Base-by-base conservation (phyloP, 768 basidiomycete genomes). In the Tulasnella sp. region DNA sequence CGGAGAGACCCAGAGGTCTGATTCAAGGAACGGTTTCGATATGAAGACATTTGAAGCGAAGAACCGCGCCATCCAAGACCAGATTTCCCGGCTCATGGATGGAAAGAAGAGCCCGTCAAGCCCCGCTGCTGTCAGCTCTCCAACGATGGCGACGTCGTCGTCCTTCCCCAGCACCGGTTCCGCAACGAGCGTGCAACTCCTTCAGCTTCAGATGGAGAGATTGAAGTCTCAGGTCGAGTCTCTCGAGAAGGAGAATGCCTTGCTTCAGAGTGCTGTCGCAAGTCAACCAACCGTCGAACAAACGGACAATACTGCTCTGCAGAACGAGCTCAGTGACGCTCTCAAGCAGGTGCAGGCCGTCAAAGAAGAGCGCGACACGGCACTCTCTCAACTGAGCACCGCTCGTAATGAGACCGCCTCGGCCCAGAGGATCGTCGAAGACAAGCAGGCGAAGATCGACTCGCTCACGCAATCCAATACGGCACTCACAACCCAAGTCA, bases 181-280 rank as follows among this genome's bases (percentile, higher is more conserved):
- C 40, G 22, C 41, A 20, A 72, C 81, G 24, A 24, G 40, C 12
- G 34, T 34, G 37, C 64, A 60, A 58, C 80, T 81, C 72, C 72
- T 50, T n/a, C 60, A 22, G 72, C 72, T 31, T 24, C 79, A 50
- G 54, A 60, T 76, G 58, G 75, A 83, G 22, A 28, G 76, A 54
- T 83, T 85, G 22, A 83, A 84, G 46, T 83, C 85, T 22, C 86
- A 90, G 28, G 83, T 95, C 44, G 89, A 91, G 80, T 88, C 90
- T 1, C 87, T 94, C 12, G 93, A 95, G 84, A 90, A 90, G 79
- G 94, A 96, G 84, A 94, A 92, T 80, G 87, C 88, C 75, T 89
- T 91, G 31, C 86, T 96, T 41, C 89, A 85, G 34, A 79, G 42
- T 81, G 82, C 41, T n/a, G 76, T 77, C 50, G 81, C 83, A 40